Percentiles rank a stretch among this genome's conserved stretches.
Evolutionary conservation across 1,284 basidiomycete genomes (phyloP).

Genomic region (Cutaneotrichosporon cavernicola): DNA sequence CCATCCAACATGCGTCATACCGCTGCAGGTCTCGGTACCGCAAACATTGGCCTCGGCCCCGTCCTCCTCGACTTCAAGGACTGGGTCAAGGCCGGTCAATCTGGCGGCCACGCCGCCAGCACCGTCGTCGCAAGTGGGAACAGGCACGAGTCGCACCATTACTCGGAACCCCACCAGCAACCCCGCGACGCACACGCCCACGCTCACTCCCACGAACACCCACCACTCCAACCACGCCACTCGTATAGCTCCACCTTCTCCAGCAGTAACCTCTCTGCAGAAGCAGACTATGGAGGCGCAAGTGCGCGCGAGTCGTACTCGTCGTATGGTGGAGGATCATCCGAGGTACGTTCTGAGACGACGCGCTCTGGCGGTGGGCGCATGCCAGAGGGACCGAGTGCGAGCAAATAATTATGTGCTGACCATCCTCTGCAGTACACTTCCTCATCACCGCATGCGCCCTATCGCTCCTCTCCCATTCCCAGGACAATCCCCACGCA

Average conservation of each 20-base stretch:
- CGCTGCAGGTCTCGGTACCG: slow-evolving; percentile 14
- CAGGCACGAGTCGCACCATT: background rate
- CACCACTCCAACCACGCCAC: background rate
- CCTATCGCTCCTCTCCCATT: background rate
- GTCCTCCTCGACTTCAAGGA: slow-evolving; percentile 30
- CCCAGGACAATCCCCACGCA: slow-evolving; percentile 10
- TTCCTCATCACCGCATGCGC: slow-evolving; percentile 5
- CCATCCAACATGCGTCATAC: slow-evolving; percentile 7
- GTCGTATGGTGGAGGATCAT: slow-evolving; percentile 1
- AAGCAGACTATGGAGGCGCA: slow-evolving; percentile 8
- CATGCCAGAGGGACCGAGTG: background rate
- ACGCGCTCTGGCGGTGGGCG: background rate
- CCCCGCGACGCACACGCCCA: too few relatives aligned
- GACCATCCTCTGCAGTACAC: slow-evolving; percentile 5
- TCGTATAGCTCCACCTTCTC: slow-evolving; percentile 8
- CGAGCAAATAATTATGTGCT: background rate
- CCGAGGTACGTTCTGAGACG: background rate
- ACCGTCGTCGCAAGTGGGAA: slow-evolving; percentile 3
- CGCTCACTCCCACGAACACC: background rate
- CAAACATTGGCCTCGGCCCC: slow-evolving; percentile 22
- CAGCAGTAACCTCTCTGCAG: slow-evolving; percentile 5
- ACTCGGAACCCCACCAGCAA: background rate
- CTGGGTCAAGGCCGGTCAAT: slow-evolving; percentile 29
- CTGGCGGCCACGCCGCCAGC: slow-evolving; percentile 4
- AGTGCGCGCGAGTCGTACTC: slow-evolving; percentile 9